Evolutionary conservation across 495 filamentous ascomycete genomes (phyloP), one percentile per base, ranked within the genome.

Genomic region (Penicillium odoratum): DNA sequence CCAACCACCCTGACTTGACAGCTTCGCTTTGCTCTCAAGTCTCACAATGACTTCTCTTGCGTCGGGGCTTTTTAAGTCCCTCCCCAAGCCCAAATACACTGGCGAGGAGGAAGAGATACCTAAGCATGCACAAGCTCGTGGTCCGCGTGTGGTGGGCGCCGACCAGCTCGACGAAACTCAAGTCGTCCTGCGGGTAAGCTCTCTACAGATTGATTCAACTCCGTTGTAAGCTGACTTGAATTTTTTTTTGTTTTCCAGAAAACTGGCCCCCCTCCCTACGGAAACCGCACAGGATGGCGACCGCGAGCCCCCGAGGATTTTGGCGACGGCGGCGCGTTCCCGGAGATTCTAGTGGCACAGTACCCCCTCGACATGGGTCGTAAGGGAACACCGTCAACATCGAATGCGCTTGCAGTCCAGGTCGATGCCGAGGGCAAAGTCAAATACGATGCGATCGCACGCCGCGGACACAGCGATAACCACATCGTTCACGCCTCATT

Each of bases 351-450:
- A 26, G 84, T 98, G 47, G 94, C 93, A 28, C 94, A 98, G 65
- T 98, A 98, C 68, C 93, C 93, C 44, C 86, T 95, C 34, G 89
- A 93, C 57, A 95, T 97, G 92, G 95, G 94, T 36, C 83, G 89
- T 55, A 93, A 93, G 72, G 75, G 76, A 31, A 78, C 82, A 16
- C 75, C 87, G 1, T 80, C 82, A 4, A 87, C 78, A 6, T 93
- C 90, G 50, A 98, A 96, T 71, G 92, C 93, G 48, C 85, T 98
- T 31, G 88, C 92, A 9, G 80, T 98, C 28, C 90, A 97, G 68
- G 93, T 98, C 50, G 91, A 98, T 68, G 85, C 79, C 1, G 87
- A 93, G 57, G 94, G 94, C 13, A 95, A 94, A 65, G 88, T 97
- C 33, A 96, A 97, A 72, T 98, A 97, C 73, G 92, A 95, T 70